Base-by-base conservation (phyloP, 768 basidiomycete species). In the Trametes cingulata region DNA sequence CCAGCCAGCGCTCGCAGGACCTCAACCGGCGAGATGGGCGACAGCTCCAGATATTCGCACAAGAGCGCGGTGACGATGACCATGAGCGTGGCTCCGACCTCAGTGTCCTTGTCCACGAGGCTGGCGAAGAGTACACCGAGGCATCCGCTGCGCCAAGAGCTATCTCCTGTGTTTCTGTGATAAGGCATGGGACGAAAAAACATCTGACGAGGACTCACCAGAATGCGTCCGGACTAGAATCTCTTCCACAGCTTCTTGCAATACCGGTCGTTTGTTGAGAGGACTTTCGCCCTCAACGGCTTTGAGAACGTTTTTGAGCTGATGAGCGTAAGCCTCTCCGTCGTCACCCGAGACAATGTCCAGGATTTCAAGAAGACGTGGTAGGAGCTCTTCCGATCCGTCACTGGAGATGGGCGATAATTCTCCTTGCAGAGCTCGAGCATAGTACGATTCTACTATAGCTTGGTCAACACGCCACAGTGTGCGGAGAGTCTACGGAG, bases 11-110 rank as follows among this genome's bases (percentile, higher is more conserved):
- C 77, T 40, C 73, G 70, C 40, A 90, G 73, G 48, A 86, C 68
- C 33, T 78, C 76, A 45, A 65, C 48, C 1, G 87, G 83, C 8
- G 83, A 68, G 36, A 83, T 71, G n/a, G 85, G 74, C 45, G 83
- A 68, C 47, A 74, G 75, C 20, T 79, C 78, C 51, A 80, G 80
- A 63, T 84, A 82, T 69, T 91, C 88, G 58, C 80, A 81, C n/a
- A 83, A 77, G 40, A 90, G 71, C 2, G 91, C 91, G 9, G 85
- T 77, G n/a, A 80, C 67, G n/a, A 93, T 79, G 19, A 90, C 81
- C 69, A 87, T 79, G 36, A 84, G 67, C 0, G 88, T 91, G 12
- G 87, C 81, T n/a, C 75, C 64, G 15, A 66, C 66, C 24, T 66
- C 61, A 17, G 75, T 73, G 0, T 67, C 62, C 9, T 35, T 20